Conservation (phyloP, 176 grass and related monocot species). For the Stipa capillata region DNA sequence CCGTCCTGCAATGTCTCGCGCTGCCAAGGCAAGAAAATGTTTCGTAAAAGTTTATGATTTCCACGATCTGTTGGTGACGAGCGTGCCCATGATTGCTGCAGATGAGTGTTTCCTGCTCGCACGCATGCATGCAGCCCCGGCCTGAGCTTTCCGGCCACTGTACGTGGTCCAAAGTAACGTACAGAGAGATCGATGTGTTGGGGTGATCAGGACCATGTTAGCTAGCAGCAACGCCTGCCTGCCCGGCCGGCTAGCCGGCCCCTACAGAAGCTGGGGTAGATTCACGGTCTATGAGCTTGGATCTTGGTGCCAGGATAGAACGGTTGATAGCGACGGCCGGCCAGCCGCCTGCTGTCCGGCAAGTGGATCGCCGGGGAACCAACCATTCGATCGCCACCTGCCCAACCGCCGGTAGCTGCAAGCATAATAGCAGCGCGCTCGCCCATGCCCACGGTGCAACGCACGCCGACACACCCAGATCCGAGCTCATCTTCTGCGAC, state of each 20-base stretch:
- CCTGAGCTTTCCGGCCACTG: too few species aligned
- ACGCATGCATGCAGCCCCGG: too few species aligned
- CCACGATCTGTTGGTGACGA: neutral
- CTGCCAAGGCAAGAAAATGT: neutral
- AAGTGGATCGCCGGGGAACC: neutral
- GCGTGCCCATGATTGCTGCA: neutral
- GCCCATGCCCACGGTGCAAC: neutral
- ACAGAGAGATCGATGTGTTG: neutral
- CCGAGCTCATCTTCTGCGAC: neutral
- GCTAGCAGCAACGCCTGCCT: neutral
- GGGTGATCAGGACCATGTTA: conserved; percentile 16
- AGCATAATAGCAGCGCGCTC: neutral
- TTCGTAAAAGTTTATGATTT: neutral
- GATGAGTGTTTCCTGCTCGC: neutral
- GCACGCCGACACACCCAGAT: neutral
- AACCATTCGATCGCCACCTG: neutral
- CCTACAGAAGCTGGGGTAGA: neutral
- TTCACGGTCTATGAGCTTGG: conserved; percentile 17
- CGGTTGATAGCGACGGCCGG: conserved; percentile 8
- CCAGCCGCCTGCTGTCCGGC: conserved; percentile 5
- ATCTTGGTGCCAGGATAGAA: conserved; percentile 25
- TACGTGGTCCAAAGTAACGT: neutral
- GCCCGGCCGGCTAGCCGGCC: neutral
- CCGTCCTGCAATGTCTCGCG: neutral
- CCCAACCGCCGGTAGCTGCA: neutral